Evolutionary conservation across 2,329 filamentous ascomycete genomes (phyloP).

Genomic region (Lecanoromycetidae sp.): DNA sequence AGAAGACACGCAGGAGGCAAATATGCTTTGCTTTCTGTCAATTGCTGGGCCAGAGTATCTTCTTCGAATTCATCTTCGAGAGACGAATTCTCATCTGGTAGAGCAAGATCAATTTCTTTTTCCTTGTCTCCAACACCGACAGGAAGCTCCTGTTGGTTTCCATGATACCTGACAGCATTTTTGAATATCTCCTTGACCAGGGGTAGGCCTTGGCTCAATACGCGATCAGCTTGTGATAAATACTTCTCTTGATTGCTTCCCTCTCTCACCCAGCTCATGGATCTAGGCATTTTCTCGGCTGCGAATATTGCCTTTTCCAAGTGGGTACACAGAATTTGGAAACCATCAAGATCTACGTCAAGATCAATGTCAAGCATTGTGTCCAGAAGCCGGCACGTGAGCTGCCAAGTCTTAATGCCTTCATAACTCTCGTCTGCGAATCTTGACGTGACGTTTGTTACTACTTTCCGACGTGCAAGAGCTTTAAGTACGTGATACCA

Average conservation of each 20-base stretch:
- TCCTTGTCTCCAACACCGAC: background rate
- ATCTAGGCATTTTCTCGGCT: constrained; percentile 21
- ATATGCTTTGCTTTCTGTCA: background rate
- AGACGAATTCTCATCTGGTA: background rate
- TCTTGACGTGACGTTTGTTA: background rate
- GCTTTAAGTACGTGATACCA: constrained; percentile 30
- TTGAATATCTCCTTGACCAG: constrained; percentile 20
- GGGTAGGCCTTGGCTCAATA: constrained; percentile 22
- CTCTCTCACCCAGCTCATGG: background rate
- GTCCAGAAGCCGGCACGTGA: constrained; percentile 23
- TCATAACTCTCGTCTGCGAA: constrained; percentile 22
- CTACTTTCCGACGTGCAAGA: constrained; percentile 15
- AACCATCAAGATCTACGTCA: constrained; percentile 25
- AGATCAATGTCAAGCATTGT: constrained; percentile 27
- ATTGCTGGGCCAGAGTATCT: background rate
- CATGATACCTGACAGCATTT: background rate
- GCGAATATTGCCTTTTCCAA: constrained; percentile 28
- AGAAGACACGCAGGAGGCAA: constrained; percentile 9
- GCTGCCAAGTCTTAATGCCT: constrained; percentile 29
- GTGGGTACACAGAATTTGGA: constrained; percentile 27
- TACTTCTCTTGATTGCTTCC: background rate
- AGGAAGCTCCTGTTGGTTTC: constrained; percentile 6
- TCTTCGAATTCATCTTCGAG: background rate
- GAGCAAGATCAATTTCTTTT: background rate
- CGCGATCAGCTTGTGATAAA: background rate